A percentile compares a stretch with the other conserved stretches of the same genome.
phyloP scores from a whole-genome alignment of 2,329 filamentous ascomycete species.

The Anthostomella pinea region DNA sequence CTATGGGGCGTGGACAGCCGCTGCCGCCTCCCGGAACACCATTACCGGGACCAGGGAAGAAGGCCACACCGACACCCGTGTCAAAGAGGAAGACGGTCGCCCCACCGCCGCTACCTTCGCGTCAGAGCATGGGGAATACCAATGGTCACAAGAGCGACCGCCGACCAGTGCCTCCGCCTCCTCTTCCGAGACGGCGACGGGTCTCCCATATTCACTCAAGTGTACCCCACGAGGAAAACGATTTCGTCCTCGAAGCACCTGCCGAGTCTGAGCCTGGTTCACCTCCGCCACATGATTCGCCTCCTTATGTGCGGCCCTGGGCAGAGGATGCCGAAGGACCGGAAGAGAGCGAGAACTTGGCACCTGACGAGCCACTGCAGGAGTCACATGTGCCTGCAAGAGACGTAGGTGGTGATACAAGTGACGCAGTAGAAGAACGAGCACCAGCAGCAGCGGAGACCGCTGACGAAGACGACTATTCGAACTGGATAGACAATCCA shows the following conservation, averaged over 20 bases:
- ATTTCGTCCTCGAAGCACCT: constrained; percentile 31
- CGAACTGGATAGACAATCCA: constrained; percentile 31
- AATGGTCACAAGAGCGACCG: constrained; percentile 25
- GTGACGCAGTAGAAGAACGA: constrained; percentile 17
- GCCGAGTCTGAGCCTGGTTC: constrained; percentile 31
- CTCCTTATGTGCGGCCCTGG: constrained; percentile 26
- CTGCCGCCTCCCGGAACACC: constrained; percentile 33
- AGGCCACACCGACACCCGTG: constrained; percentile 23
- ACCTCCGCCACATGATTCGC: constrained; percentile 17
- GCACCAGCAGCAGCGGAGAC: too few relatives aligned
- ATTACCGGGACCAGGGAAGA: constrained; percentile 30
- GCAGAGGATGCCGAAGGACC: constrained; percentile 28
- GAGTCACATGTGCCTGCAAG: constrained; percentile 7
- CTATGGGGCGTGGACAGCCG: constrained; percentile 34
- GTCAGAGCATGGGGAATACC: constrained; percentile 21
- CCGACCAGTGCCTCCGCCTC: constrained; percentile 26
- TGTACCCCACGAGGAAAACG: constrained; percentile 28
- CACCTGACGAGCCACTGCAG: constrained; percentile 6
- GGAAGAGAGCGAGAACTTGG: constrained; percentile 14
- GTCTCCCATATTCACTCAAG: constrained; percentile 27
- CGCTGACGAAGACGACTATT: constrained; percentile 32
- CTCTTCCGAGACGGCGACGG: constrained; percentile 29
- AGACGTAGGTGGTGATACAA: constrained; percentile 1
- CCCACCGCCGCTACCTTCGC: constrained; percentile 19
- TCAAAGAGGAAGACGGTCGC: constrained; percentile 29